Evolutionary conservation across 495 filamentous ascomycete species (phyloP), one percentile per base, ranked within the genome.

Genomic region (Daldinia decipiens): DNA sequence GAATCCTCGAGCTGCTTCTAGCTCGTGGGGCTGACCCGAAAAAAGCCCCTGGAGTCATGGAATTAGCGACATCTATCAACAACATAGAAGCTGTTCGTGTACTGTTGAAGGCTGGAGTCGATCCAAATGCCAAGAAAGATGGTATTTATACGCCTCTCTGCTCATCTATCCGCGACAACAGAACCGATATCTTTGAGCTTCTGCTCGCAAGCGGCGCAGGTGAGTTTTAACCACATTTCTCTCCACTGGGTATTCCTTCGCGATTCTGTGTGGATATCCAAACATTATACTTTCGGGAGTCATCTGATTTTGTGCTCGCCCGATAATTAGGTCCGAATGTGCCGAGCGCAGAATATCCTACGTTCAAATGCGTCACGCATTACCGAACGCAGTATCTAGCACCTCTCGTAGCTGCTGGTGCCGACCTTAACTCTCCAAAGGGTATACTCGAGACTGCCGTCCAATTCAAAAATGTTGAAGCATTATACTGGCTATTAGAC

Each of bases 371-470:
- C 71, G 76, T 87, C 9, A 87, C 86, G 4, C 86, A 87, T 65
- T 75, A 82, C 58, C 80, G 85, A 15, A 68, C 81, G 15, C 81
- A 86, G 45, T 81, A 83, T 61, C 79, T 88, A 0, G 81, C 82
- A 0, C 76, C 78, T 9, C 76, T 88, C 6, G 75, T 88, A 4
- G 78, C 79, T 15, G 83, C 84, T 0, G 86, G 86, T 7, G 85
- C 82, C 5, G 80, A 88, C 47, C 78, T 84, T 3, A 75, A 81
- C 67, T 75, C 68, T 5, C 84, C 84, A n/a, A 84, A 83, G 43
- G 86, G 86, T 8, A 85, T 87, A 57, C 74, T 85, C n/a, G 86
- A 87, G 74, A 83, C 79, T 29, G 86, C 86, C 12, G 85, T 88
- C 31, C 78, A 78, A 36, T 74, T 75, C 47, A 86, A 86, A 65